Percentiles rank a stretch among this genome's conserved stretches.
These are phyloP conservation scores for Penicillium decumbens DNA, from an alignment of 2,329 filamentous ascomycete species.

Conservation along the genomic window DNA sequence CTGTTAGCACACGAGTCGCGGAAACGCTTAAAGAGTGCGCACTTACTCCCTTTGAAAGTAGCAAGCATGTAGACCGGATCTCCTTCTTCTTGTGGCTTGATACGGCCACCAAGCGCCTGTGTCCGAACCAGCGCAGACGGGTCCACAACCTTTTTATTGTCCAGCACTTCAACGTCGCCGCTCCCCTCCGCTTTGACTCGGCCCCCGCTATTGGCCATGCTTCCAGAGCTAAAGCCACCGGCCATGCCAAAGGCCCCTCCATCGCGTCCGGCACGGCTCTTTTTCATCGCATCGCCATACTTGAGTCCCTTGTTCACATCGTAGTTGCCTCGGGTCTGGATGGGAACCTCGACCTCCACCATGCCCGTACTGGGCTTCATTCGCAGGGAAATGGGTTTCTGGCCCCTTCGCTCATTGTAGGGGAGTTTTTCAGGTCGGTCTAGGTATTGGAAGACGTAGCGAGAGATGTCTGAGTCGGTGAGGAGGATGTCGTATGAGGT, in stretches of 20 bases:
- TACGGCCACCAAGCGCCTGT: conserved; percentile 82
- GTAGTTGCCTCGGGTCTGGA: conserved; percentile 69
- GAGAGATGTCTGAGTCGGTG: conserved; percentile 65
- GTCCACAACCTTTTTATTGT: conserved; percentile 27
- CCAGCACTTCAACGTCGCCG: conserved; percentile 32
- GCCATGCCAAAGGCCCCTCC: conserved; percentile 67
- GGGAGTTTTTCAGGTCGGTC: conserved; percentile 59
- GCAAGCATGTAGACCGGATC: conserved; percentile 81
- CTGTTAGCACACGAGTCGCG: conserved; percentile 9
- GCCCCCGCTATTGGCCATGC: conserved; percentile 32
- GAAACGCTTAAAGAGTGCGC: not conserved
- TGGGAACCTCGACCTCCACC: conserved; percentile 85
- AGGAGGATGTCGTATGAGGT: conserved; percentile 80
- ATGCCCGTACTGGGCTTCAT: conserved; percentile 78
- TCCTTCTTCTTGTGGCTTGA: conserved; percentile 63
- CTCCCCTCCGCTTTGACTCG: conserved; percentile 22
- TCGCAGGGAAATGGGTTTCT: conserved; percentile 67
- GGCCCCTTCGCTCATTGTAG: conserved; percentile 54
- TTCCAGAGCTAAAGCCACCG: conserved; percentile 65
- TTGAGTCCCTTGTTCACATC: conserved; percentile 75
- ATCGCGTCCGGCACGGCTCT: conserved; percentile 49
- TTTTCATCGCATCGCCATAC: conserved; percentile 72
- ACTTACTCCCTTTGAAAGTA: conserved; percentile 75
- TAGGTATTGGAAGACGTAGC: conserved; percentile 84
- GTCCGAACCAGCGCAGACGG: conserved; percentile 60